Percentiles rank a stretch among this genome's conserved stretches.
Conservation (phyloP, 805 yeast species). For the Kodamaea kaohsiungensis region DNA sequence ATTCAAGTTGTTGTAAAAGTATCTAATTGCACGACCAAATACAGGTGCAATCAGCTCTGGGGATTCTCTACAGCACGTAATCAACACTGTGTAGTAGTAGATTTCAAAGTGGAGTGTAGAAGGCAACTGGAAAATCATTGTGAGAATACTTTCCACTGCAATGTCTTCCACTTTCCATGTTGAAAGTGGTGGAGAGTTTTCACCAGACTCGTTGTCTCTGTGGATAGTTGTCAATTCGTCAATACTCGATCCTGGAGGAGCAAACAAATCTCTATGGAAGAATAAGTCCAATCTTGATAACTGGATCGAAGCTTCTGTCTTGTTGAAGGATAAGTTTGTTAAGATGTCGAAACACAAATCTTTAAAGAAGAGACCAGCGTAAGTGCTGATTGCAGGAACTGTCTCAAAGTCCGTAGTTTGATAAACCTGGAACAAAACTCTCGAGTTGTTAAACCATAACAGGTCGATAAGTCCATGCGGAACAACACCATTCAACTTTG, state of each 20-base stretch:
- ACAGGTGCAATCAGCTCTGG: constrained; percentile 84
- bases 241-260: constrained; percentile 69
- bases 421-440: constrained; percentile 63
- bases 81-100: constrained; percentile 81
- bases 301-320: constrained; percentile 83
- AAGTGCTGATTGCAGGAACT: constrained; percentile 40
- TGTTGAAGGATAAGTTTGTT: constrained; percentile 82
- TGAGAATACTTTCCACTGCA: constrained; percentile 77
- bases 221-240: constrained; percentile 57
- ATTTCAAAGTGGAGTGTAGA: constrained; percentile 62
- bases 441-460: constrained; percentile 62
- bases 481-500: constrained; percentile 20
- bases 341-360: constrained; percentile 77
- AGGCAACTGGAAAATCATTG: constrained; percentile 78
- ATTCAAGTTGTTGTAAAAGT: constrained; percentile 67
- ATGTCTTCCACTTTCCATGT: constrained; percentile 93
- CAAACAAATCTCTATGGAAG: constrained; percentile 56
- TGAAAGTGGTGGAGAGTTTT: constrained; percentile 47
- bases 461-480: constrained; percentile 49
- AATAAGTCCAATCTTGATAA: constrained; percentile 71
- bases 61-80: constrained; percentile 81
- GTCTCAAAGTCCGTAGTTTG: constrained; percentile 62
- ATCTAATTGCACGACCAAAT: constrained; percentile 88
- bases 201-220: constrained; percentile 41
- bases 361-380: constrained; percentile 56